Percentiles rank a stretch among this genome's conserved stretches.
phyloP scores from a whole-genome alignment of 352 stramenopile genomes.

The Globisporangium lucens region DNA sequence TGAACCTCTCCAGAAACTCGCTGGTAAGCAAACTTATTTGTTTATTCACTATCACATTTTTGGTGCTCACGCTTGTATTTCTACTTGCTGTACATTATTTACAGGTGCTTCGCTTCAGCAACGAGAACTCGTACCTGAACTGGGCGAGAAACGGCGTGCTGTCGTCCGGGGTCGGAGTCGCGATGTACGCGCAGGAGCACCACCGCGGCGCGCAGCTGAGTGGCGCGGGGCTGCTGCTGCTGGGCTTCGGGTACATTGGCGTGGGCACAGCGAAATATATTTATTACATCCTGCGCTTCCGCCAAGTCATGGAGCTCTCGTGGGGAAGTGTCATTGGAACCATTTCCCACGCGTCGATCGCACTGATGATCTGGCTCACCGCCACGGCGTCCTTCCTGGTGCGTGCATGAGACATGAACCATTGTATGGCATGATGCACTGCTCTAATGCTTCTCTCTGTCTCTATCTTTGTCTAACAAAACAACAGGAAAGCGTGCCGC shows the following conservation, averaged over 20 bases:
- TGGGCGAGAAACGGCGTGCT: conserved; percentile 84
- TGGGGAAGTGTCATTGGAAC: conserved; percentile 83
- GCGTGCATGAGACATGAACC: conserved; percentile 3
- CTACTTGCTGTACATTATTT: background rate
- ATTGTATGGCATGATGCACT: background rate
- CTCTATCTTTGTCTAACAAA: background rate
- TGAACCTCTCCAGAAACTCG: conserved; percentile 31
- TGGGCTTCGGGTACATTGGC: conserved; percentile 87
- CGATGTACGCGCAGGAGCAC: conserved; percentile 88
- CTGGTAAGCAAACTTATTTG: conserved; percentile 17
- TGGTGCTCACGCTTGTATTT: background rate
- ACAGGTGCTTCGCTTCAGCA: conserved; percentile 80
- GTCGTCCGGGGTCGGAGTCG: conserved; percentile 76
- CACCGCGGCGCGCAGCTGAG: conserved; percentile 82
- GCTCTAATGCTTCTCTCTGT: conserved; percentile 1
- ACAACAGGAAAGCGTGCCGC: conserved; percentile 77
- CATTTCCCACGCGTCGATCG: conserved; percentile 77
- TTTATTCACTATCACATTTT: background rate
- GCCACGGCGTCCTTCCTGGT: conserved; percentile 85
- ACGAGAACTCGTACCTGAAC: conserved; percentile 88
- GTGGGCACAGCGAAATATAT: conserved; percentile 88
- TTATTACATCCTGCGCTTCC: conserved; percentile 88
- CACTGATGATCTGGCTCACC: conserved; percentile 83
- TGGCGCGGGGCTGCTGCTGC: conserved; percentile 68
- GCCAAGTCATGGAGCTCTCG: conserved; percentile 84